phyloP scores from a whole-genome alignment of 2,329 filamentous ascomycete species.

The Fusarium sp. region DNA sequence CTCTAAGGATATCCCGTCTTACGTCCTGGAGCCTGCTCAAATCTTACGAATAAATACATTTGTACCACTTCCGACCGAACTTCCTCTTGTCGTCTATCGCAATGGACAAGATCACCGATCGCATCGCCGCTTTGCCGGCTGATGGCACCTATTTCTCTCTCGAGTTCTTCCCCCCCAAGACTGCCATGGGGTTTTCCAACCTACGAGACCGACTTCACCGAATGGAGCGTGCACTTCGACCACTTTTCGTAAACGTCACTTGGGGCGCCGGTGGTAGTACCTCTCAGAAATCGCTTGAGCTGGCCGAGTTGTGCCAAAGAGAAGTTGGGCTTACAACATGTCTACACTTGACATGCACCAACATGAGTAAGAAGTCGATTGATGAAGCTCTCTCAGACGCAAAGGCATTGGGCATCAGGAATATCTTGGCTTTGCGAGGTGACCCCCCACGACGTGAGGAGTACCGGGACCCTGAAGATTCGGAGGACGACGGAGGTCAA shows the following conservation, averaged over 20 bases:
- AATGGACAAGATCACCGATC: conserved; percentile 93
- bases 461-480: conserved; percentile 72
- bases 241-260: conserved; percentile 95
- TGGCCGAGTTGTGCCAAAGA: conserved; percentile 94
- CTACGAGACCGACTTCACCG: conserved; percentile 91
- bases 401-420: conserved; percentile 88
- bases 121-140: conserved; percentile 88
- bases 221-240: conserved; percentile 91
- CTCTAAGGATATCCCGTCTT: conserved; percentile 32
- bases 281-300: conserved; percentile 87
- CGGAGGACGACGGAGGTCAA: conserved; percentile 72
- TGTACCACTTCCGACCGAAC: not conserved
- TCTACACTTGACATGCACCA: conserved; percentile 95
- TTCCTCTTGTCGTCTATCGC: conserved; percentile 5
- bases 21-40: not conserved
- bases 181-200: conserved; percentile 93
- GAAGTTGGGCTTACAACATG: conserved; percentile 94
- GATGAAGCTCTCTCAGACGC: conserved; percentile 92
- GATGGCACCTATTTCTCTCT: conserved; percentile 91
- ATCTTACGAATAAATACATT: not conserved
- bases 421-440: conserved; percentile 90
- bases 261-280: conserved; percentile 98
- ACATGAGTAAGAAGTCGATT: conserved; percentile 88
- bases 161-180: conserved; percentile 99
- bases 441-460: conserved; percentile 92